Evolutionary conservation across 129 eudicot genomes (phyloP), one percentile per base, ranked within the genome.

Genomic region (Saussurea involucrata): DNA sequence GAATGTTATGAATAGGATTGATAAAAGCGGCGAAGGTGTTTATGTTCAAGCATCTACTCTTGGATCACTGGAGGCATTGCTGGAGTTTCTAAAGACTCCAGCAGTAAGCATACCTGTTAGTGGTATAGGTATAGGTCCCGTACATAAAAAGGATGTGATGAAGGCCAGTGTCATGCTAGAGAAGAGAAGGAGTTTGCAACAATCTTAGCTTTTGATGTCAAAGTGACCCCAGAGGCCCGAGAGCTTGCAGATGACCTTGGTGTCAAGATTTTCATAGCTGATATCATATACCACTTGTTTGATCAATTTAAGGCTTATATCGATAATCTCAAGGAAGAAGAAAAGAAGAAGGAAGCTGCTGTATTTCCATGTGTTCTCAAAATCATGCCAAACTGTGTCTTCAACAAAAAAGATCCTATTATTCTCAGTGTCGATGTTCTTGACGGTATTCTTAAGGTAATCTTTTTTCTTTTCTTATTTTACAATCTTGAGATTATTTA

Each of bases 61-160:
- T 68, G 98, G 98, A 36, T 94, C 98, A 12, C 72, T 95, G 75
- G 98, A 95, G 78, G 98, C 97, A 34, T 80, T 91, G 53, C 81
- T 93, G 17, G 97, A 91, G 75, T 88, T 94, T 69, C 49, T 94
- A 82, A 91, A 91, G 75, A 81, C 92, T n/a, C 96, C 93, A 6
- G 97, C 85, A 18, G 97, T 94, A 21, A 89, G 77, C 74, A 94
- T 94, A 71, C 98, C 98, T 79, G 98, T 94, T 34, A 89, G 98
- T 86, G 97, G 93, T 64, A 91, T 91, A 72, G 85, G 97, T 77
- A 91, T 94, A 34, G 98, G 98, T 32, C 98, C 98, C n/a, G 96
- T 94, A 7, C 98, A 94, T 40, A 94, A 91, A 60, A 94, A 94
- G 74, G 97, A 94, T 86, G 96, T 94, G 44, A 91, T 94, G 98